These are phyloP conservation scores for Filobasidium wieringae DNA, from an alignment of 768 basidiomycete species.

Conservation along the genomic window DNA sequence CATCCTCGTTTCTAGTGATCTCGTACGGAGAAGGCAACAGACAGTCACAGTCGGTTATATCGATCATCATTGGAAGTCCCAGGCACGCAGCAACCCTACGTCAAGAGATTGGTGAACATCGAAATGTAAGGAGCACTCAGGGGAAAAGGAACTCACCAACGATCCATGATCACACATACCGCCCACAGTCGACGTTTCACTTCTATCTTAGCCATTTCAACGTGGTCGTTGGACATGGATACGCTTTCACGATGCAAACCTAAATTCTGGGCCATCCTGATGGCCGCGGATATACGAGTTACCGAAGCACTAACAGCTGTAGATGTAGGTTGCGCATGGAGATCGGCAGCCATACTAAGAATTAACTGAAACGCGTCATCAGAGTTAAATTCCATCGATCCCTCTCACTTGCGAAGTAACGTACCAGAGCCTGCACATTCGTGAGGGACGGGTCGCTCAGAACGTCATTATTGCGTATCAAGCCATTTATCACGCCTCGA, in stretches of 20 bases:
- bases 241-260: conserved; percentile 82
- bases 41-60: conserved; percentile 90
- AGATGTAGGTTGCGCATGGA: conserved; percentile 79
- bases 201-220: conserved; percentile 49
- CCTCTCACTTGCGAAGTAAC: not conserved
- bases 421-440: conserved; percentile 67
- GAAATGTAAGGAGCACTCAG: not conserved
- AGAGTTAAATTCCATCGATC: not conserved
- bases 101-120: not conserved
- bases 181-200: conserved; percentile 84
- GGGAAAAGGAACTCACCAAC: conserved; percentile 61
- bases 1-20: conserved; percentile 29
- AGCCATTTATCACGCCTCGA: conserved; percentile 68
- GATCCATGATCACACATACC: conserved; percentile 82
- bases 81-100: conserved; percentile 71
- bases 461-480: conserved; percentile 83
- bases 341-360: conserved; percentile 74
- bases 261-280: conserved; percentile 94
- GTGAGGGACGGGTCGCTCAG: conserved; percentile 71
- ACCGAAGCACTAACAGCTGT: conserved; percentile 74
- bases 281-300: conserved; percentile 70
- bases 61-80: conserved; percentile 91
- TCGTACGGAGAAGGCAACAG: conserved; percentile 82
- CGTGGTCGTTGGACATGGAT: conserved; percentile 40
- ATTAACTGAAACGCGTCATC: conserved; percentile 45